Evolutionary conservation across 441 rosid species (phyloP).

Genomic region (Gossypium davidsonii): DNA sequence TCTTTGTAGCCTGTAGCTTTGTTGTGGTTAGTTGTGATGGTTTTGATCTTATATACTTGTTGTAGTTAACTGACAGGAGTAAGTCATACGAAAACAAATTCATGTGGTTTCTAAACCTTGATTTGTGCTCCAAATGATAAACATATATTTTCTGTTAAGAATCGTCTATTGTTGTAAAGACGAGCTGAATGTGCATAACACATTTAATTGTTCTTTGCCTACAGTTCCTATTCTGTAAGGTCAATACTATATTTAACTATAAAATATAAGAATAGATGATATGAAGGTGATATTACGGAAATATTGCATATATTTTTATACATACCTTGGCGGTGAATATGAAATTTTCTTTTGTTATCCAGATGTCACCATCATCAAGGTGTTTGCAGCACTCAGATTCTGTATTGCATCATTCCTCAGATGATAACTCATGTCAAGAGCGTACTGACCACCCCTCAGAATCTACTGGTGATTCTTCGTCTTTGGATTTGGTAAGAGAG

Average conservation of each 20-base stretch:
- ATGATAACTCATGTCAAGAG: constrained; percentile 23
- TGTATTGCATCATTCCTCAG: constrained; percentile 26
- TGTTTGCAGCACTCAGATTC: constrained; percentile 19
- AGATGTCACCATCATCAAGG: constrained; percentile 23
- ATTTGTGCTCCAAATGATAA: background rate
- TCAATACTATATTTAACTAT: background rate
- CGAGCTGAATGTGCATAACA: background rate
- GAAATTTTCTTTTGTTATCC: background rate
- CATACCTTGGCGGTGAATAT: background rate
- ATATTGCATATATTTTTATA: background rate
- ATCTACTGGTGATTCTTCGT: constrained; percentile 36
- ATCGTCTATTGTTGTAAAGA: background rate
- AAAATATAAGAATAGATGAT: background rate
- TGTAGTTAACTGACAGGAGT: background rate
- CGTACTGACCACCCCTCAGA: constrained; percentile 28
- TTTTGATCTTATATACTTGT: background rate
- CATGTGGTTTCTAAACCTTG: background rate
- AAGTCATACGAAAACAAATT: background rate
- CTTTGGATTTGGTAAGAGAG: constrained; percentile 33
- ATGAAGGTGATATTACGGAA: background rate
- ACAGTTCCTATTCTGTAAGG: background rate
- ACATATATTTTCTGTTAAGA: background rate
- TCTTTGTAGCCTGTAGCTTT: background rate
- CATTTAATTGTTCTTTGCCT: background rate
- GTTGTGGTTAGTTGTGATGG: background rate